phyloP scores from a whole-genome alignment of 2,329 filamentous ascomycete genomes.

The Elsinoe ampelina region DNA sequence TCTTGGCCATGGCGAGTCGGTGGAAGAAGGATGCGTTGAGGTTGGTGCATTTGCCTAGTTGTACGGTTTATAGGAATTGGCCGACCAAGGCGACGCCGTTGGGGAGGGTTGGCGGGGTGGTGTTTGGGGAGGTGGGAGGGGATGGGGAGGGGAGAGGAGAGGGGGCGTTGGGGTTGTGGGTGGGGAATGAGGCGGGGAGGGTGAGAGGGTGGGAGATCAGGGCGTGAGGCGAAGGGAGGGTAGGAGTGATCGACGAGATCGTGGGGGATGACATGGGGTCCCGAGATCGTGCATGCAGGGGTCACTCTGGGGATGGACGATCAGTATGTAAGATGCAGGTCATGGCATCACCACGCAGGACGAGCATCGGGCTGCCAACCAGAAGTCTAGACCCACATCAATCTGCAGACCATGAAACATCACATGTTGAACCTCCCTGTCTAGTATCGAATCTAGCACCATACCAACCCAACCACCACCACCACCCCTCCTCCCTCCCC shows the following conservation, averaged over 20 bases:
- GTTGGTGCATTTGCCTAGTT: conserved; percentile 81
- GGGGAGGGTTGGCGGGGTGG: conserved; percentile 61
- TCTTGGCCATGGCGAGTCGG: conserved; percentile 75
- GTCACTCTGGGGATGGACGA: neutral
- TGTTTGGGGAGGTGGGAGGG: conserved; percentile 56
- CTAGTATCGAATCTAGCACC: too few species aligned
- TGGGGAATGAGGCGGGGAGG: conserved; percentile 82
- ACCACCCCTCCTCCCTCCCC: neutral
- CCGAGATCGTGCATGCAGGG: neutral
- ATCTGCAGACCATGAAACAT: too few species aligned
- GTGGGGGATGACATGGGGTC: neutral
- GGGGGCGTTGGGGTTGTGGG: conserved; percentile 77
- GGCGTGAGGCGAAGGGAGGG: conserved; percentile 1
- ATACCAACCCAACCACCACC: neutral
- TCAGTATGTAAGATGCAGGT: neutral
- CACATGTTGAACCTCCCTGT: too few species aligned
- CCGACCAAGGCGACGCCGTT: conserved; percentile 83
- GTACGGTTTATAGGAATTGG: conserved; percentile 95
- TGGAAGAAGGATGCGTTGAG: conserved; percentile 83
- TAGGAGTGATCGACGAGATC: neutral
- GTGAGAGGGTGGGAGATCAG: conserved; percentile 82
- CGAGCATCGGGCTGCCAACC: neutral
- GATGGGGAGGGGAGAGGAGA: conserved; percentile 82
- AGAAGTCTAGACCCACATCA: neutral
- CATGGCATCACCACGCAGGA: conserved; percentile 10